Percentiles rank a stretch among this genome's conserved stretches.
Evolutionary conservation across 2,329 filamentous ascomycete genomes (phyloP).

Genomic region (Paraconiothyrium brasiliense): DNA sequence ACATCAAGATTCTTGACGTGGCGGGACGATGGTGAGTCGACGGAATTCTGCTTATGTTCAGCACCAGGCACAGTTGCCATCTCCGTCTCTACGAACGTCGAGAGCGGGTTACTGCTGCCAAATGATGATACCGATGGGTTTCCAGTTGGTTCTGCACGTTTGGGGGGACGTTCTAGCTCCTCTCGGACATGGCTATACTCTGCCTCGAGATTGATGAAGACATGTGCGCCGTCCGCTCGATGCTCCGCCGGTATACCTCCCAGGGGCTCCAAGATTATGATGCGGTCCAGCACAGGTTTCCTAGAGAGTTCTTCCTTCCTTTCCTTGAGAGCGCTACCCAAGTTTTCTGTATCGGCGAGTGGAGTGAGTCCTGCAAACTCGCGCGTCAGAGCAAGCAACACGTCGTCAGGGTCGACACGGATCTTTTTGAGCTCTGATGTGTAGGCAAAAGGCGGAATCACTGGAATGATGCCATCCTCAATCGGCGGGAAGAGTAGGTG

Average conservation of each 20-base stretch:
- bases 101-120: slow-evolving; percentile 55
- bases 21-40: slow-evolving; percentile 35
- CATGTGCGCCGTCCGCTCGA: slow-evolving; percentile 71
- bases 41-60: slow-evolving; percentile 24
- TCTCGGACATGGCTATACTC: slow-evolving; percentile 77
- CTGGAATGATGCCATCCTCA: slow-evolving; percentile 72
- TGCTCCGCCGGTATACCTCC: slow-evolving; percentile 80
- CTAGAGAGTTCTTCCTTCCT: slow-evolving; percentile 39
- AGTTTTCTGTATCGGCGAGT: slow-evolving; percentile 23
- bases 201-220: slow-evolving; percentile 94
- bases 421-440: slow-evolving; percentile 56
- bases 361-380: slow-evolving; percentile 74
- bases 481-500: slow-evolving; percentile 71
- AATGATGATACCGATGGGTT: slow-evolving; percentile 24
- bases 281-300: slow-evolving; percentile 70
- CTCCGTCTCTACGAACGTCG: slow-evolving; percentile 52
- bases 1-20: slow-evolving; percentile 79
- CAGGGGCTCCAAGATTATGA: slow-evolving; percentile 87
- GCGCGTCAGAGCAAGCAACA: slow-evolving; percentile 78
- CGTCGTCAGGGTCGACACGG: slow-evolving; percentile 66
- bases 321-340: slow-evolving; percentile 38
- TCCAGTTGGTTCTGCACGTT: slow-evolving; percentile 22
- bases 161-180: slow-evolving; percentile 60
- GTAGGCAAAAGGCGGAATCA: slow-evolving; percentile 73
- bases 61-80: slow-evolving; percentile 30